Conservation (phyloP, 1,139 yeast genomes). For the Protomyces macrosporus region DNA sequence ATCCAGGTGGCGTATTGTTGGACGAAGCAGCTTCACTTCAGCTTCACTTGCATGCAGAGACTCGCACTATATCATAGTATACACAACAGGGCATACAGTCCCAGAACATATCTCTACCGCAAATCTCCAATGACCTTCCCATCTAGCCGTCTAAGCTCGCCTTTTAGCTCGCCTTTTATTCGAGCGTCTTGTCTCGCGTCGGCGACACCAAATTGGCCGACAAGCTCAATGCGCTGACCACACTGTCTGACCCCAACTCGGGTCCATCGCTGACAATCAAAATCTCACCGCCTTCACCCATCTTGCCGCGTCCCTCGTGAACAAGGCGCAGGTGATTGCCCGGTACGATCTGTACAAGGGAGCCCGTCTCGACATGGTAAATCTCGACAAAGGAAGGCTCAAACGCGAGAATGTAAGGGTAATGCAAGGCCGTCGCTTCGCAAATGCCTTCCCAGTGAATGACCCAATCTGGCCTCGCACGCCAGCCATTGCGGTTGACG, state of each 20-base stretch:
- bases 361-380: slow-evolving; percentile 83
- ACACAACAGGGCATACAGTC: no score
- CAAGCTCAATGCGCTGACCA: slow-evolving; percentile 16
- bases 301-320: slow-evolving; percentile 48
- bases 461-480: slow-evolving; percentile 89
- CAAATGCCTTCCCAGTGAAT: slow-evolving; percentile 97
- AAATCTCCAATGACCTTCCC: no score
- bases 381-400: slow-evolving; percentile 88
- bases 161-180: not conserved
- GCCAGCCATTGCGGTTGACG: slow-evolving; percentile 93
- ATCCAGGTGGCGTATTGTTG: no score
- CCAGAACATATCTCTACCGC: no score
- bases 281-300: slow-evolving; percentile 88
- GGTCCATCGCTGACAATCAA: slow-evolving; percentile 71
- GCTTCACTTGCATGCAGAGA: no score
- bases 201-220: not conserved
- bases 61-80: no score
- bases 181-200: not conserved
- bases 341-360: slow-evolving; percentile 77
- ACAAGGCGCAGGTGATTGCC: slow-evolving; percentile 75
- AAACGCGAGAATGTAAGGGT: slow-evolving; percentile 87
- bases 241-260: slow-evolving; percentile 17
- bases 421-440: slow-evolving; percentile 84
- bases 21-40: no score
- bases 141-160: no score